Conservation (phyloP, 441 rosid genomes). For the Corymbia calophylla region DNA sequence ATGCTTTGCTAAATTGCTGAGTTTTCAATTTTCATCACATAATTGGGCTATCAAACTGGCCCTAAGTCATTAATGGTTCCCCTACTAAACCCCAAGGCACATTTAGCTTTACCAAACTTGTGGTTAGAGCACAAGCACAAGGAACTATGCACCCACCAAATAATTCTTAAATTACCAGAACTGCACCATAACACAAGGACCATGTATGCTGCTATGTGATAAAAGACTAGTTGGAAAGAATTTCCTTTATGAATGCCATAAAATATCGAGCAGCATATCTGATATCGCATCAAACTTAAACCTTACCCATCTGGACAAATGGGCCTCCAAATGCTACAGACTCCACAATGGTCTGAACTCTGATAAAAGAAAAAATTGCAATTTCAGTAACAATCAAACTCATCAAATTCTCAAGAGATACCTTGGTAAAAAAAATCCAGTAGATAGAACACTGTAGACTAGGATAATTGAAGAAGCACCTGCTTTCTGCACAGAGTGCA, state of each 20-base stretch:
- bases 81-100: neutral
- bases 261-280: neutral
- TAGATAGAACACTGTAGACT: neutral
- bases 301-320: conserved; percentile 86
- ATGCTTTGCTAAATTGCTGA: neutral
- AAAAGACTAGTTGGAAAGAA: neutral
- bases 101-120: neutral
- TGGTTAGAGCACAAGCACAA: neutral
- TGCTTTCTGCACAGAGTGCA: conserved; percentile 84
- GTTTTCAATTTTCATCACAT: neutral
- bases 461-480: conserved; percentile 31
- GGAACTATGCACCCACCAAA: neutral
- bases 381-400: neutral
- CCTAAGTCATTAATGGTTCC: neutral
- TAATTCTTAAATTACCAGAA: neutral
- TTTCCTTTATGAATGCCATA: neutral
- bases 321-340: conserved; percentile 94
- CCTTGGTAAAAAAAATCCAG: neutral
- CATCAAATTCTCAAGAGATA: neutral
- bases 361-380: conserved; percentile 13
- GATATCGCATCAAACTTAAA: neutral
- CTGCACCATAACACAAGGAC: neutral
- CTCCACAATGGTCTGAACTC: conserved; percentile 56
- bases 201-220: neutral
- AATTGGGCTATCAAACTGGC: neutral